Conservation (phyloP, 2,329 filamentous ascomycete species). For the Xylariaceae sp. region DNA sequence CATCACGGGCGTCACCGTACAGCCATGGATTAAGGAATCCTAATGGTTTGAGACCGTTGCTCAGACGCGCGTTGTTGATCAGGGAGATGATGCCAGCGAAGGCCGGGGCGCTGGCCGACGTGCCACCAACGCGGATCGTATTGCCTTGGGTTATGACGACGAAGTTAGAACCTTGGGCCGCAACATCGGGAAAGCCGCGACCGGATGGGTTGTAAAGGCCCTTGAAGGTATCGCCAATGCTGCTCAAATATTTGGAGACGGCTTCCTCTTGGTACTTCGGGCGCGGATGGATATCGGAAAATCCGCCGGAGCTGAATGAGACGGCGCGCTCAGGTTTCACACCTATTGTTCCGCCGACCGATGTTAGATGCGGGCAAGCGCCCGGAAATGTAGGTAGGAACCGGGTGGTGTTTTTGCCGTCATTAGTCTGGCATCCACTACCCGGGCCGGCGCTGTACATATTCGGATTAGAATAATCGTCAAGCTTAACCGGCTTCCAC, state of each 20-base stretch:
- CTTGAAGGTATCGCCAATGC: constrained; percentile 37
- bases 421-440: constrained; percentile 48
- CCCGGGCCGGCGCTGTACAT: constrained; percentile 23
- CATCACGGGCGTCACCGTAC: constrained; percentile 63
- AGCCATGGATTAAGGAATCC: constrained; percentile 15
- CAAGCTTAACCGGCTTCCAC: too few relatives aligned
- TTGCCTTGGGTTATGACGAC: not conserved
- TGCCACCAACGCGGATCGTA: not conserved
- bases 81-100: constrained; percentile 9
- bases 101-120: constrained; percentile 8
- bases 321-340: constrained; percentile 14
- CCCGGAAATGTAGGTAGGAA: constrained; percentile 48
- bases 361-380: constrained; percentile 14
- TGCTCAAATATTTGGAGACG: constrained; percentile 46
- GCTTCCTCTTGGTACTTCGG: constrained; percentile 5
- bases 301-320: constrained; percentile 17
- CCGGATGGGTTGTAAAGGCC: constrained; percentile 45
- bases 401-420: constrained; percentile 45
- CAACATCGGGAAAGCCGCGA: constrained; percentile 43
- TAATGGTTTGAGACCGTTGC: not conserved
- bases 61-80: constrained; percentile 10
- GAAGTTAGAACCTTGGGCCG: constrained; percentile 6
- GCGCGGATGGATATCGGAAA: constrained; percentile 12
- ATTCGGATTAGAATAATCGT: not conserved
- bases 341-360: constrained; percentile 9